A percentile compares a stretch with the other conserved stretches of the same genome.
phyloP scores from a whole-genome alignment of 345 rosid genomes.

The Clausena lansium region DNA sequence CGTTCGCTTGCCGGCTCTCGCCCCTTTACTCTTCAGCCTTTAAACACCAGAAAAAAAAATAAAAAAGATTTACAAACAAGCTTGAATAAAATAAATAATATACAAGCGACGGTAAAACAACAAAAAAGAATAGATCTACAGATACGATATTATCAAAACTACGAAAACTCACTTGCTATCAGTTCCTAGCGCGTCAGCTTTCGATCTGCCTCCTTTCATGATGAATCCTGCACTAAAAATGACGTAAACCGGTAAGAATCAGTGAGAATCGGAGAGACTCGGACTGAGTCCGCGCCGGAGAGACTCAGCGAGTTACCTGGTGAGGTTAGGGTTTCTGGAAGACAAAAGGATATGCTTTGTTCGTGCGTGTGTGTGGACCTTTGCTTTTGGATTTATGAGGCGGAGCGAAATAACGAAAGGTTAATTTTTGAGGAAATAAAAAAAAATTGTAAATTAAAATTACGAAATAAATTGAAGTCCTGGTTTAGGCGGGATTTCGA shows the following conservation, averaged over 20 bases:
- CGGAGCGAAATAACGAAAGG: slow-evolving; percentile 8
- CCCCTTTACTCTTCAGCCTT: slow-evolving; percentile 55
- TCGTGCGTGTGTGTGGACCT: not conserved
- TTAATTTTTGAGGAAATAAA: slow-evolving; percentile 20
- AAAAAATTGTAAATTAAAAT: slow-evolving; percentile 2
- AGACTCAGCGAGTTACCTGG: slow-evolving; percentile 28
- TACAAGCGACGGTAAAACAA: not conserved
- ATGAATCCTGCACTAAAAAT: slow-evolving; percentile 36
- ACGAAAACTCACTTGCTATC: no score
- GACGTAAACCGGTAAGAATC: slow-evolving; percentile 23
- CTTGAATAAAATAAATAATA: slow-evolving; percentile 13
- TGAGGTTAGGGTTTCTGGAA: slow-evolving; percentile 31
- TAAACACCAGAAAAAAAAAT: not conserved
- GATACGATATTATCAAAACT: no score
- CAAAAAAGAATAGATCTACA: slow-evolving; percentile 11
- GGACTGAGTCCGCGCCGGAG: slow-evolving; percentile 26
- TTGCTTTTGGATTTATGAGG: slow-evolving; percentile 4
- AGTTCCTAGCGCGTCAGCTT: slow-evolving; percentile 32
- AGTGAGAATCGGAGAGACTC: slow-evolving; percentile 17
- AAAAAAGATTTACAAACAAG: slow-evolving; percentile 2
- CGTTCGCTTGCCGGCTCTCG: slow-evolving; percentile 40
- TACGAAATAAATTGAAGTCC: slow-evolving; percentile 19
- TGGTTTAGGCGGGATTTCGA: slow-evolving; percentile 66
- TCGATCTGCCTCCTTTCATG: slow-evolving; percentile 68
- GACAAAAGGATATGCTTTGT: slow-evolving; percentile 18